Evolutionary conservation across 495 filamentous ascomycete genomes (phyloP).

Genomic region (Elaphomyces granulatus): DNA sequence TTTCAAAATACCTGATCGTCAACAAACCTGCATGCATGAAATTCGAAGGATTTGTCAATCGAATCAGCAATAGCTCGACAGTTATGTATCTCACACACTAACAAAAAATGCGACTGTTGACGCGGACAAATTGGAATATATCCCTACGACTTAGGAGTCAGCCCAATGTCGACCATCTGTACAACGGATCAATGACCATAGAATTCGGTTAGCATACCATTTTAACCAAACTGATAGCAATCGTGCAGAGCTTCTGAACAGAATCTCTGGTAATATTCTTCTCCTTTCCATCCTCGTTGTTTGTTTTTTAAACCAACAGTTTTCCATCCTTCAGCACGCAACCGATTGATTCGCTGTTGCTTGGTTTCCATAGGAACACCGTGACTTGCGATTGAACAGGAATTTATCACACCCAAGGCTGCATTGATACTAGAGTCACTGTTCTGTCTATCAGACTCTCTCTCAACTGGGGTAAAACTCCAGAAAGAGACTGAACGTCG

Average conservation of each 20-base stretch:
- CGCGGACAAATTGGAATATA: no score
- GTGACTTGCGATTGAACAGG: not conserved
- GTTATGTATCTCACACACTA: no score
- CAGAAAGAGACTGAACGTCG: slow-evolving; percentile 24
- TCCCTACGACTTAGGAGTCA: no score
- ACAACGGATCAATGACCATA: no score
- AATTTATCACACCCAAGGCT: not conserved
- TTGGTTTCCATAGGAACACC: slow-evolving; percentile 15
- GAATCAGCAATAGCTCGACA: no score
- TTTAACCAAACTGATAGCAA: not conserved
- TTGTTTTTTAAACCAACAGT: slow-evolving; percentile 20
- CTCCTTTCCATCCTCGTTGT: slow-evolving; percentile 23
- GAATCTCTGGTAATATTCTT: slow-evolving; percentile 21
- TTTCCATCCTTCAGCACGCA: slow-evolving; percentile 22
- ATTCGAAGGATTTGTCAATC: no score
- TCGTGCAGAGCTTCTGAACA: slow-evolving; percentile 5
- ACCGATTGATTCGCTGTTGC: slow-evolving; percentile 20
- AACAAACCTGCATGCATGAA: no score
- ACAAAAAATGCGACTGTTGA: no score
- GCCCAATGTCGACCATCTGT: no score
- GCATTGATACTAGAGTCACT: not conserved
- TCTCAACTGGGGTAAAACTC: slow-evolving; percentile 23
- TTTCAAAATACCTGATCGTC: no score
- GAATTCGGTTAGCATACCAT: no score
- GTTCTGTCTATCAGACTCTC: not conserved